Evolutionary conservation across 2,329 filamentous ascomycete genomes (phyloP).

Genomic region (Scytalidium lignicola): DNA sequence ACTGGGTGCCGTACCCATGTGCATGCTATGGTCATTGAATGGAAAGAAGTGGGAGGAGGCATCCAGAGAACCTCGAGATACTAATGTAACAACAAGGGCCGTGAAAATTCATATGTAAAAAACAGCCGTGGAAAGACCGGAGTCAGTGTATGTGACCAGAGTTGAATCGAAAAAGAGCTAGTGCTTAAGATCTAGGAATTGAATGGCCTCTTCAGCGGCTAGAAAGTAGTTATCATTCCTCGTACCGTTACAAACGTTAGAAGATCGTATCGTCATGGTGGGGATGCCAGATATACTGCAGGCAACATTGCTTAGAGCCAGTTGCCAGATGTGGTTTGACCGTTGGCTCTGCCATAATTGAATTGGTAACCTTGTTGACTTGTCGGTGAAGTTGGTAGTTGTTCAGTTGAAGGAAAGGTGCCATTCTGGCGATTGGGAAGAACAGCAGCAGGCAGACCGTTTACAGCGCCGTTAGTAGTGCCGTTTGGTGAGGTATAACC

Average conservation of each 20-base stretch:
- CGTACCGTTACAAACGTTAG: constrained; percentile 32
- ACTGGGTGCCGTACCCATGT: constrained; percentile 18
- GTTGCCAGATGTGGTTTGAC: constrained; percentile 22
- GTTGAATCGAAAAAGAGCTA: not conserved
- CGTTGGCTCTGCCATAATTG: constrained; percentile 21
- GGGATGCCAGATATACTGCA: constrained; percentile 4
- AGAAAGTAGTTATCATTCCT: constrained; percentile 27
- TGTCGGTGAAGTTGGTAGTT: constrained; percentile 14
- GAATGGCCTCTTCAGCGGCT: constrained; percentile 17
- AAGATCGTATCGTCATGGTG: constrained; percentile 28
- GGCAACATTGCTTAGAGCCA: constrained; percentile 21
- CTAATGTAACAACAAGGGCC: constrained; percentile 31
- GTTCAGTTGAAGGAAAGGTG: constrained; percentile 19
- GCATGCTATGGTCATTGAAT: constrained; percentile 24
- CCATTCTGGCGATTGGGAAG: constrained; percentile 13
- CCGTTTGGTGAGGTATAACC: constrained; percentile 13
- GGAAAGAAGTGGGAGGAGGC: constrained; percentile 14
- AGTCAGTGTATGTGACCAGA: not conserved
- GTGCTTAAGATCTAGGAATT: constrained; percentile 2
- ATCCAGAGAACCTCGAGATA: constrained; percentile 19
- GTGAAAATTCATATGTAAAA: constrained; percentile 29
- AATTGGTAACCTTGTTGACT: constrained; percentile 21
- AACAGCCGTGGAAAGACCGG: constrained; percentile 22
- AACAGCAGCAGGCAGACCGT: constrained; percentile 14
- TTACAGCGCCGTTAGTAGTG: constrained; percentile 12